Base-by-base conservation (phyloP, 192 early-diverging fungal genomes). In the Entophlyctis luteolus region DNA sequence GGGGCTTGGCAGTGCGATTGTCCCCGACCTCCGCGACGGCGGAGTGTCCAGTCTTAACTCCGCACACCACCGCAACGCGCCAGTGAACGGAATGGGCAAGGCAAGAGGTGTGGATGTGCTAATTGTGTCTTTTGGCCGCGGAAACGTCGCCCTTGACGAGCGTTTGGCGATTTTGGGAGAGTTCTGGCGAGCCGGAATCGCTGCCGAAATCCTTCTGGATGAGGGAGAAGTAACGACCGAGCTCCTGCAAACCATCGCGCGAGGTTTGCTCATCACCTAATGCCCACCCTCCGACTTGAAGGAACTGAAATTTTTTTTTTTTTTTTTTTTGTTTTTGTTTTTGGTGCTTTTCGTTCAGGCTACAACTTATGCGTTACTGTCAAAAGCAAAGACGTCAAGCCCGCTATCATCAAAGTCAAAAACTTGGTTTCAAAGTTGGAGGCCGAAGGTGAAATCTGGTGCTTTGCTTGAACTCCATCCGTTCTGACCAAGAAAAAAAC, bases 111-210 rank as follows among this genome's bases (percentile, higher is more conserved):
- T 59, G 76, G 87, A 77, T 89, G 90, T 73, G 83, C 88, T 77
- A 81, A 87, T 96, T 8, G 90, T 91, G 2, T 91, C 92, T 32
- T 92, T 93, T 75, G 92, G 91, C 25, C 81, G 72, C 0, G 63
- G 68, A 1, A 84, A 84, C 37, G 74, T 78, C 8, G 68, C 89
- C 42, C 66, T 92, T 4, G 82, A 84, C 37, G 90, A 94, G 68
- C 82, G 91, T 2, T 77, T 96, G 31, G 79, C 87, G 18, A 58
- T 96, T 63, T 86, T 88, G 25, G 78, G 81, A 29, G 93, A 94
- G 25, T 75, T 91, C 16, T 94, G 94, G 93, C 72, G 72, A 1
- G 82, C 85, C 39, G 85, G 85, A 2, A 83, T 97, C 62, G 82
- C 85, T 56, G 87, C 91, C 0, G 94, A 95, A 36, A 85, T 95